phyloP scores from a whole-genome alignment of 495 filamentous ascomycete genomes.

The Mytilinidion resinicola region DNA sequence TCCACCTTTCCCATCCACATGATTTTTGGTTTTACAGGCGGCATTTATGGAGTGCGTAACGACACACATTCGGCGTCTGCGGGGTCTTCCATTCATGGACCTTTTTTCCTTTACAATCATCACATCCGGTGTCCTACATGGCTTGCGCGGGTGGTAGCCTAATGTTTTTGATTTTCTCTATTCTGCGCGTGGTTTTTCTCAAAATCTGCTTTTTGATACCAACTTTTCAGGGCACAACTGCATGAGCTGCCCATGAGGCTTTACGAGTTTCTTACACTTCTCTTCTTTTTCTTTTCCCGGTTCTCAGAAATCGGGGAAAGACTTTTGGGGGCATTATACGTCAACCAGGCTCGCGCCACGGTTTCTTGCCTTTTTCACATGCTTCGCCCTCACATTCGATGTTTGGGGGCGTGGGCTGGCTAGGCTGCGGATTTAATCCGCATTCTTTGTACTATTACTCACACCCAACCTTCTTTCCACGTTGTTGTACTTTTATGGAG shows the following conservation, averaged over 20 bases:
- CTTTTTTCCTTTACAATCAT: conserved; percentile 6
- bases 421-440: conserved; percentile 5
- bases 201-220: conserved; percentile 16
- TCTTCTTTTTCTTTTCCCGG: conserved; percentile 7
- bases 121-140: no score
- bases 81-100: neutral
- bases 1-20: neutral
- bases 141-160: no score
- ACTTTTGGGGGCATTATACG: neutral
- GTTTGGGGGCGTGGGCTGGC: conserved; percentile 10
- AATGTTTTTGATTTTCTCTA: no score
- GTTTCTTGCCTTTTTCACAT: neutral
- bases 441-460: conserved; percentile 30
- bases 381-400: neutral
- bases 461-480: neutral
- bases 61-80: conserved; percentile 13
- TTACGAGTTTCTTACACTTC: conserved; percentile 23
- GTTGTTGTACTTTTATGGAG: conserved; percentile 28
- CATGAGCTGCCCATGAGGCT: conserved; percentile 11
- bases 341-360: neutral
- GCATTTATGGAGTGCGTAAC: conserved; percentile 20
- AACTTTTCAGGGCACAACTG: neutral
- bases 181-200: no score
- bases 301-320: neutral
- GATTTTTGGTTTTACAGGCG: conserved; percentile 18